phyloP scores from a whole-genome alignment of 805 yeast genomes.

The Candida lessepsii region DNA sequence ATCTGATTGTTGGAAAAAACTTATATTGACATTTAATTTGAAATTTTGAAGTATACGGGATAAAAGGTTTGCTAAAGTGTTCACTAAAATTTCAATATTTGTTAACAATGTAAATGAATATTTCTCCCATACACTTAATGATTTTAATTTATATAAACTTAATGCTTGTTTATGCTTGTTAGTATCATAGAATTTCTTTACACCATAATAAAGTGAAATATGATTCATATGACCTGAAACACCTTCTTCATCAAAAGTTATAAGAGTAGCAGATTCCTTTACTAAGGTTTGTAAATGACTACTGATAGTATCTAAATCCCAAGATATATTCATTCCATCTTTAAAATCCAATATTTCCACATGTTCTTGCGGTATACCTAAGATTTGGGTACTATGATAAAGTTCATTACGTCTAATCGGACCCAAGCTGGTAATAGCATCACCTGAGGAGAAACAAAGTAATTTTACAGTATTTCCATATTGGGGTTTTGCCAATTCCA shows the following conservation, averaged over 20 bases:
- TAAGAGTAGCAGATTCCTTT: conserved; percentile 32
- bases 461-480: conserved; percentile 54
- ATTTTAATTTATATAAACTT: conserved; percentile 25
- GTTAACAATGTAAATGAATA: conserved; percentile 49
- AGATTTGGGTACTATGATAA: conserved; percentile 46
- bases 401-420: conserved; percentile 60
- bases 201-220: conserved; percentile 57
- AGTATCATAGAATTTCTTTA: conserved; percentile 26
- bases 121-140: conserved; percentile 43
- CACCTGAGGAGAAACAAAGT: conserved; percentile 76
- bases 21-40: conserved; percentile 36
- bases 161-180: neutral
- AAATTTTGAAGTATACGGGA: conserved; percentile 18
- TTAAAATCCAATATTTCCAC: conserved; percentile 48
- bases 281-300: conserved; percentile 32
- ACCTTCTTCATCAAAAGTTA: conserved; percentile 82
- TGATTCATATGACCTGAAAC: conserved; percentile 91
- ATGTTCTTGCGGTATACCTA: conserved; percentile 44
- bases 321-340: conserved; percentile 67
- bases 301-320: conserved; percentile 55
- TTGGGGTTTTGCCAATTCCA: conserved; percentile 46
- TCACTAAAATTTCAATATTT: conserved; percentile 39
- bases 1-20: conserved; percentile 30
- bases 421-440: conserved; percentile 66
- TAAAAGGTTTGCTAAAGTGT: conserved; percentile 32